Evolutionary conservation across 2,329 filamentous ascomycete genomes (phyloP).

Genomic region (Lachnellula hyalina): DNA sequence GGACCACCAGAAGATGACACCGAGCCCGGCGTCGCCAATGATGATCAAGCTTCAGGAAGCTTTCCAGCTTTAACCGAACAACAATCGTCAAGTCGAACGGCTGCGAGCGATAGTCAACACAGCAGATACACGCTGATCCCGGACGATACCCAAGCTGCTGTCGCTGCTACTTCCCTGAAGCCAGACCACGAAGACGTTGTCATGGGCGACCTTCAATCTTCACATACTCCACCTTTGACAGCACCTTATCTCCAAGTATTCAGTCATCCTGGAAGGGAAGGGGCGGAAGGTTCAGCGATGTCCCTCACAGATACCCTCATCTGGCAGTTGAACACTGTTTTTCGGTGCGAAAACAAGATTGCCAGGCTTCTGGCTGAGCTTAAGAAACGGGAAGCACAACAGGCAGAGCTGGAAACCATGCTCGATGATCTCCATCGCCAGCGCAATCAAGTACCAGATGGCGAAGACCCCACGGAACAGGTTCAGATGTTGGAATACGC

Average conservation of each 20-base stretch:
- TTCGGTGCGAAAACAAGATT: constrained; percentile 2
- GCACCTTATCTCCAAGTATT: neutral
- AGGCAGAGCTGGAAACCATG: neutral
- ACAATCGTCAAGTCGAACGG: no score
- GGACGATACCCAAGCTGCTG: no score
- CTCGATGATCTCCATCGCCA: neutral
- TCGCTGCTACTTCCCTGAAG: no score
- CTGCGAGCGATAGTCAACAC: no score
- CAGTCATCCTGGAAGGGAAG: neutral
- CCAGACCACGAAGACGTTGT: neutral
- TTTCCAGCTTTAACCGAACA: no score
- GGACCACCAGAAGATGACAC: no score
- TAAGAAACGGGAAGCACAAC: neutral
- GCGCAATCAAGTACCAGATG: neutral
- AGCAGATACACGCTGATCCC: no score
- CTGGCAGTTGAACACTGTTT: constrained; percentile 1
- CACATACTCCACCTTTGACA: neutral
- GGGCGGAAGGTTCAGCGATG: neutral
- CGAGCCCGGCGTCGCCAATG: no score
- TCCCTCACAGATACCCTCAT: neutral
- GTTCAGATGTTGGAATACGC: no score
- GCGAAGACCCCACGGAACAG: neutral
- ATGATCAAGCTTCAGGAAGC: no score
- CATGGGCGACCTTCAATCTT: neutral
- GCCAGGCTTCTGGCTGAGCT: neutral